Conservation (phyloP, 306 rosid species). For the Quercus bicolor region DNA sequence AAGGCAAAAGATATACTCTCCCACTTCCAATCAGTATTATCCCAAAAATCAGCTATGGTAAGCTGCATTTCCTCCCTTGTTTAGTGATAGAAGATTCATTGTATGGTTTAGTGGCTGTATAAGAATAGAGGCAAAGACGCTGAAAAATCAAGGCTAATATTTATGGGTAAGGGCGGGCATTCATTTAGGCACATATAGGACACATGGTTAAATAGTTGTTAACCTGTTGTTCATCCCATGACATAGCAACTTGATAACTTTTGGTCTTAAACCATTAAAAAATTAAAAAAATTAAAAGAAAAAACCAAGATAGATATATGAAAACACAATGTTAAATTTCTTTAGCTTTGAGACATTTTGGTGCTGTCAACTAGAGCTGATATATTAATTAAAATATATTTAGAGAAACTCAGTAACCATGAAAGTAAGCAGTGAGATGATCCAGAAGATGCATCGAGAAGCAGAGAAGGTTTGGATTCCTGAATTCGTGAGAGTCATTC, state of each 20-base stretch:
- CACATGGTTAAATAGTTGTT: background rate
- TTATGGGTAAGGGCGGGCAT: background rate
- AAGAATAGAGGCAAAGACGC: too few species aligned
- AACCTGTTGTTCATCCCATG: background rate
- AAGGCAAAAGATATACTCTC: too few species aligned
- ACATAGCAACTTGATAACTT: background rate
- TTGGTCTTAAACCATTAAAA: background rate
- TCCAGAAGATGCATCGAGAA: conserved; percentile 58
- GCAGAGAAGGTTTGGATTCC: conserved; percentile 73
- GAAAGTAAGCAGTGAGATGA: conserved; percentile 59
- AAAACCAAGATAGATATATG: background rate
- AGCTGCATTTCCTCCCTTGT: conserved; percentile 1
- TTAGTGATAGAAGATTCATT: background rate
- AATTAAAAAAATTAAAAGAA: background rate
- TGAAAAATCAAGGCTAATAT: background rate
- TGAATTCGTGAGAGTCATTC: conserved; percentile 53
- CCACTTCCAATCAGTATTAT: too few species aligned
- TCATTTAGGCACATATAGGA: background rate
- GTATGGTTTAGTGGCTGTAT: background rate
- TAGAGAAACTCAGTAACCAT: background rate
- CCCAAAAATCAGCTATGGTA: background rate
- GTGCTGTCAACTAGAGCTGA: background rate
- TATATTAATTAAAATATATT: too few species aligned
- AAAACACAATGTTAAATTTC: background rate
- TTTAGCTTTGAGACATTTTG: background rate